These are phyloP conservation scores for Trebouxia sp. DNA, from an alignment of 139 green algal genomes.

Conservation along the genomic window DNA sequence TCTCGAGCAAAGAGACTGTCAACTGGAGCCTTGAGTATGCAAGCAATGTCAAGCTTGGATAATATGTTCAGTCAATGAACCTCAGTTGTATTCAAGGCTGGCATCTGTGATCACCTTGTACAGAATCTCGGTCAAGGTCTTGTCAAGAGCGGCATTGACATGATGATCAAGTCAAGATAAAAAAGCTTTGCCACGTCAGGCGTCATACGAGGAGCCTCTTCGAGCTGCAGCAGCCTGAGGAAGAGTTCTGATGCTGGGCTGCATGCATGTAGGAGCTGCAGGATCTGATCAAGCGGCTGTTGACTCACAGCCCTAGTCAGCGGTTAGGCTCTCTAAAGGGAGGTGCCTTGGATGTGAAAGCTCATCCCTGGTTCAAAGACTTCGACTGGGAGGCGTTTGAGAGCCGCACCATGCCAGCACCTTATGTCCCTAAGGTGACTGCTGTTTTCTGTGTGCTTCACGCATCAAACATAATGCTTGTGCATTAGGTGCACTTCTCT, in stretches of 20 bases:
- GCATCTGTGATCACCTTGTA: too few species aligned
- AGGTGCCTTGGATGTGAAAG: constrained; percentile 74
- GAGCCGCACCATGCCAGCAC: constrained; percentile 59
- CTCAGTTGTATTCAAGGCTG: background rate
- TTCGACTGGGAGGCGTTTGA: constrained; percentile 86
- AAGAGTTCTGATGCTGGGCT: background rate
- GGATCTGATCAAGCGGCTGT: constrained; percentile 78
- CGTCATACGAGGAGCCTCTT: too few species aligned
- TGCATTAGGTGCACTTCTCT: background rate
- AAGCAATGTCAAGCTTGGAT: background rate
- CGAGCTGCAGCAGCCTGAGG: too few species aligned
- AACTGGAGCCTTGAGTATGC: too few species aligned
- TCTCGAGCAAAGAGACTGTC: too few species aligned
- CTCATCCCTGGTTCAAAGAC: constrained; percentile 86
- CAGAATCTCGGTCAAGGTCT: too few species aligned
- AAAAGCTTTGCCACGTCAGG: background rate
- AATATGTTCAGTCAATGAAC: background rate
- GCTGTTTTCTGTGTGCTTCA: too few species aligned
- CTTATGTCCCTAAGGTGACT: constrained; percentile 72
- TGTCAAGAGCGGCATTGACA: too few species aligned
- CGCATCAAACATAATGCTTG: too few species aligned
- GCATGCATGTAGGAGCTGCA: constrained; percentile 56
- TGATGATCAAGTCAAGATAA: constrained; percentile 7
- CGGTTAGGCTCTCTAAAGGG: constrained; percentile 67
- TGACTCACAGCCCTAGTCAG: constrained; percentile 70